A percentile compares a stretch with the other conserved stretches of the same genome.
Conservation (phyloP, 2,329 filamentous ascomycete genomes). For the Aspergillus eucalypticola region DNA sequence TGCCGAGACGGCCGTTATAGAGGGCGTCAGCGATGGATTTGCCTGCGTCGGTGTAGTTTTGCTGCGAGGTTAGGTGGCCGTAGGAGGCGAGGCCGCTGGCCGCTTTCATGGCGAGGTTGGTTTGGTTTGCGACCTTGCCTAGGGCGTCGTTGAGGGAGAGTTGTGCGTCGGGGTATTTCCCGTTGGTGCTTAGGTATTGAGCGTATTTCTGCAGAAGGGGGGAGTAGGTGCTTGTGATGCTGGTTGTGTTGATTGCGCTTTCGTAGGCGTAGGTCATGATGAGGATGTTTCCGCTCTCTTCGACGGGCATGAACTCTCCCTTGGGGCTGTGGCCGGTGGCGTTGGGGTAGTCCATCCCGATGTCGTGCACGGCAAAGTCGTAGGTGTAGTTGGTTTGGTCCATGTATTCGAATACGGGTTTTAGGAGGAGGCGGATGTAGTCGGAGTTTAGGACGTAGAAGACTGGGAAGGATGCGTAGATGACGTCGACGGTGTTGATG, state of each 20-base stretch:
- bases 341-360: slow-evolving; percentile 40
- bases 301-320: slow-evolving; percentile 41
- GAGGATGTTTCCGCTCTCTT: slow-evolving; percentile 42
- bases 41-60: slow-evolving; percentile 36
- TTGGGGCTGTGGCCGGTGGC: slow-evolving; percentile 36
- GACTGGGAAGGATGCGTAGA: slow-evolving; percentile 43
- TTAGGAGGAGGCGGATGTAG: slow-evolving; percentile 42
- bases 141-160: slow-evolving; percentile 44
- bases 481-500: slow-evolving; percentile 45
- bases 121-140: slow-evolving; percentile 41
- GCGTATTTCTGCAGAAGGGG: slow-evolving; percentile 36
- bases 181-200: slow-evolving; percentile 38
- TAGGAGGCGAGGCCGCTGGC: slow-evolving; percentile 42
- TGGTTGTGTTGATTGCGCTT: slow-evolving; percentile 34
- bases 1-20: slow-evolving; percentile 32
- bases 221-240: slow-evolving; percentile 33
- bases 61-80: slow-evolving; percentile 26
- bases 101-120: slow-evolving; percentile 46
- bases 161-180: slow-evolving; percentile 37
- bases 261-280: slow-evolving; percentile 39
- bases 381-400: slow-evolving; percentile 35
- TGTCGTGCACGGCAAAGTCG: slow-evolving; percentile 38
- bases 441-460: slow-evolving; percentile 42
- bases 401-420: slow-evolving; percentile 43
- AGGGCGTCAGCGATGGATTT: slow-evolving; percentile 34